Evolutionary conservation across 805 yeast species (phyloP).

Genomic region (Myxozyma kluyveri): DNA sequence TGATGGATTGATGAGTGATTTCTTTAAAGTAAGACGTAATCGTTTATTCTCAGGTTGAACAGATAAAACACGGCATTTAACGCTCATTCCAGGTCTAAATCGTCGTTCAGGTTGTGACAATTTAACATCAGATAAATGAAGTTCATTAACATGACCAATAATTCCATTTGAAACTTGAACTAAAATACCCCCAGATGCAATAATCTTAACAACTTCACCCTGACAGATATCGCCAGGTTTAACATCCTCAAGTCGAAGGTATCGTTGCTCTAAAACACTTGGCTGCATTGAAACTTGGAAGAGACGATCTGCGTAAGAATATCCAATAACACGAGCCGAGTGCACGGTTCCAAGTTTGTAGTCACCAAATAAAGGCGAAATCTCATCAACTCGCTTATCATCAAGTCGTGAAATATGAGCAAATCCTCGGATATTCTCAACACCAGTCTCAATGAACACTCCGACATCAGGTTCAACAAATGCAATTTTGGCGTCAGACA

Average conservation of each 20-base stretch:
- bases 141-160: constrained; percentile 70
- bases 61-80: constrained; percentile 67
- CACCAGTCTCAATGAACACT: constrained; percentile 47
- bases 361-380: constrained; percentile 32
- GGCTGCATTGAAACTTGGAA: constrained; percentile 70
- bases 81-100: constrained; percentile 78
- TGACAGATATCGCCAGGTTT: constrained; percentile 67
- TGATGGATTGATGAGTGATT: constrained; percentile 65
- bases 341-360: constrained; percentile 66
- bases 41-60: constrained; percentile 47
- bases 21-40: constrained; percentile 71
- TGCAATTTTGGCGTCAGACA: constrained; percentile 57
- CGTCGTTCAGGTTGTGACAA: constrained; percentile 88
- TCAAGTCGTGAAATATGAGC: constrained; percentile 70
- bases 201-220: constrained; percentile 55
- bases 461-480: constrained; percentile 47
- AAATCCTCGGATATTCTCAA: constrained; percentile 57
- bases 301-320: constrained; percentile 60
- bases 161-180: constrained; percentile 60
- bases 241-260: constrained; percentile 66
- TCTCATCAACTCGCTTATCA: constrained; percentile 41
- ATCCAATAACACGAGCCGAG: constrained; percentile 74
- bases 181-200: constrained; percentile 64
- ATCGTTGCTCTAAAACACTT: constrained; percentile 59
- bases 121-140: constrained; percentile 80